phyloP scores from a whole-genome alignment of 73 alveolate genomes.

The Tetrahymena borealis region DNA sequence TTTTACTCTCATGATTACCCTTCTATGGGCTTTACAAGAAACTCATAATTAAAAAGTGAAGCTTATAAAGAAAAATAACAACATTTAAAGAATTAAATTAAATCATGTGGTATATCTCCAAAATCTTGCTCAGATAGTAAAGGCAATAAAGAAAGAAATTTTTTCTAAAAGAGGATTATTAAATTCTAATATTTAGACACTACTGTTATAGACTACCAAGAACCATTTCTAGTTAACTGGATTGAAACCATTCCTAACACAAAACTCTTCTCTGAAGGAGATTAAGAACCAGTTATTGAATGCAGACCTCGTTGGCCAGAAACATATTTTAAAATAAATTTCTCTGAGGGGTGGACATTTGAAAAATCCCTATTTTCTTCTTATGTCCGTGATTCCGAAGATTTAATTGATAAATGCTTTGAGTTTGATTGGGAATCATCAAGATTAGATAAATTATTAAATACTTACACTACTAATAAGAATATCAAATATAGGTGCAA shows the following conservation, averaged over 20 bases:
- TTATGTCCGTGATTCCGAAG: conserved; percentile 54
- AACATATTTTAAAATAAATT: not conserved
- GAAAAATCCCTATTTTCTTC: conserved; percentile 55
- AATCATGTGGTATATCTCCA: too few species aligned
- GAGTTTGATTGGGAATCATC: conserved; percentile 74
- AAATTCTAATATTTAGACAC: conserved; percentile 10
- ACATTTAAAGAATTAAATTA: too few species aligned
- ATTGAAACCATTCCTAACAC: conserved; percentile 12
- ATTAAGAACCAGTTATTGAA: not conserved
- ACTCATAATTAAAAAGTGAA: too few species aligned
- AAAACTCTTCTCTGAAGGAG: conserved; percentile 1
- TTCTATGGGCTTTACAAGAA: too few species aligned
- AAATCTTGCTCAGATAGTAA: too few species aligned
- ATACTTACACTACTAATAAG: not conserved
- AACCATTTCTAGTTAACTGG: conserved; percentile 20
- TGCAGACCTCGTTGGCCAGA: not conserved
- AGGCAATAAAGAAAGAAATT: too few species aligned
- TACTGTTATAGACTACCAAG: conserved; percentile 19
- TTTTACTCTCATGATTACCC: not conserved
- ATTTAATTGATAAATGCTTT: conserved; percentile 64
- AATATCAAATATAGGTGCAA: too few species aligned
- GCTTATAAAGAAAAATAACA: too few species aligned
- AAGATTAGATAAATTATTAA: not conserved
- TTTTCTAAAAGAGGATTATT: not conserved
- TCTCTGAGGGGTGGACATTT: conserved; percentile 32